Evolutionary conservation across 2,329 filamentous ascomycete species (phyloP), one percentile per base, ranked within the genome.

Genomic region (Metarhizium brunneum): DNA sequence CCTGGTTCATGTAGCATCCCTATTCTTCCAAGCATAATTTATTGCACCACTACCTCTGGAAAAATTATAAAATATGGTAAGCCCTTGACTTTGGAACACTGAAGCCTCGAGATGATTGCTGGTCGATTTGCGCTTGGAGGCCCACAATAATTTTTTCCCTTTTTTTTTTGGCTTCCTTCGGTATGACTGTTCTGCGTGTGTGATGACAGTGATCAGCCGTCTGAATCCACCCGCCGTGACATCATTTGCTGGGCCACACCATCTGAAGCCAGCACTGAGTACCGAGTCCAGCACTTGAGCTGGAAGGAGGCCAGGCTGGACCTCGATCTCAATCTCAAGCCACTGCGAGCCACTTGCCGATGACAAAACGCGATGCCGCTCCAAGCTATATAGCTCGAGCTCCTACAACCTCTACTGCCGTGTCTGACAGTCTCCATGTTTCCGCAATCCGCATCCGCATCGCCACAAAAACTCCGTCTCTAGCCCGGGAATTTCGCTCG

Each of bases 241-340:
- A 54, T 54, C 52, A 54, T 54, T 54, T 54, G 52, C 52, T 53
- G 25, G 13, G 13, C n/a, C 16, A 38, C 45, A 40, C 36, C 40
- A 20, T 47, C 30, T 8, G 40, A 36, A 35, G 14, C 32, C 7
- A 49, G 25, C n/a, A 36, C 13, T 1, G 35, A 36, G 25, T 25
- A 36, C 13, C 3, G 35, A 36, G 13, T 6, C 13, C 35, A 8
- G 35, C 35, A 13, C 38, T 40, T 40, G 38, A 40, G 38, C 10
- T 36, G 7, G 35, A 36, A 36, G 13, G 35, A 1, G 13, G 35
- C 35, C 8, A 25, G 25, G 25, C 25, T 25, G 25, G 25, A 25
- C 25, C 35, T 13, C 35, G 7, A 36, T 10, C 8, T 40, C 13
- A 11, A 16, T 11, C n/a, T 20, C 18, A 20, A 45, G 42, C 42